Conservation (phyloP, 2,329 filamentous ascomycete species). For the Sclerotinia borealis region DNA sequence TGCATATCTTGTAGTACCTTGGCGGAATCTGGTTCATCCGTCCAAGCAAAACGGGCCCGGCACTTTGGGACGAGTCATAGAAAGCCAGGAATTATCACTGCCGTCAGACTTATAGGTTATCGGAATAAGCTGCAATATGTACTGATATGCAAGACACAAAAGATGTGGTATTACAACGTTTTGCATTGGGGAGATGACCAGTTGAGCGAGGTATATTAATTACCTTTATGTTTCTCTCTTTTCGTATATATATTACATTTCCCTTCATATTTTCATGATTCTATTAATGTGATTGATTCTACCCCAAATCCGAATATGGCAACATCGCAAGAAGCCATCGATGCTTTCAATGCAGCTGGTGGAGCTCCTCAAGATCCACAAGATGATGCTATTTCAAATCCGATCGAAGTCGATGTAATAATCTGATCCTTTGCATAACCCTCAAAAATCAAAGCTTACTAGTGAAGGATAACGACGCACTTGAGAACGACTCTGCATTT, state of each 20-base stretch:
- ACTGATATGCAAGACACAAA: neutral
- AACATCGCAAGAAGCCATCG: slow-evolving; percentile 6
- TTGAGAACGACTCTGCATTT: slow-evolving; percentile 6
- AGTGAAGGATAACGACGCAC: neutral
- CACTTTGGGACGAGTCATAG: neutral
- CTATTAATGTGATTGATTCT: neutral
- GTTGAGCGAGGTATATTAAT: neutral
- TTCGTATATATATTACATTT: neutral
- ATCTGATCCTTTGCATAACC: neutral
- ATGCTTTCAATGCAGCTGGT: neutral
- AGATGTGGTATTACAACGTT: slow-evolving; percentile 2
- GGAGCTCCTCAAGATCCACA: neutral
- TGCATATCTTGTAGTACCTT: slow-evolving; percentile 7
- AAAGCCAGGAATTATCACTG: slow-evolving; percentile 1
- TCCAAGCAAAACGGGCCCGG: slow-evolving; percentile 6
- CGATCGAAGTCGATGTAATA: slow-evolving; percentile 10
- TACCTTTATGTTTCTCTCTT: neutral
- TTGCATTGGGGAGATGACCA: neutral
- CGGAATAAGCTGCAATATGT: slow-evolving; percentile 6
- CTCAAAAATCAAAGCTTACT: neutral
- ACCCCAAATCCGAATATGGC: neutral
- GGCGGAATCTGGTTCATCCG: slow-evolving; percentile 1
- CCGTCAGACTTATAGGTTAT: neutral
- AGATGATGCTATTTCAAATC: neutral
- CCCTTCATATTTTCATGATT: neutral